These are phyloP conservation scores for Epichloe sylvatica DNA, from an alignment of 2,329 filamentous ascomycete species.

Conservation along the genomic window DNA sequence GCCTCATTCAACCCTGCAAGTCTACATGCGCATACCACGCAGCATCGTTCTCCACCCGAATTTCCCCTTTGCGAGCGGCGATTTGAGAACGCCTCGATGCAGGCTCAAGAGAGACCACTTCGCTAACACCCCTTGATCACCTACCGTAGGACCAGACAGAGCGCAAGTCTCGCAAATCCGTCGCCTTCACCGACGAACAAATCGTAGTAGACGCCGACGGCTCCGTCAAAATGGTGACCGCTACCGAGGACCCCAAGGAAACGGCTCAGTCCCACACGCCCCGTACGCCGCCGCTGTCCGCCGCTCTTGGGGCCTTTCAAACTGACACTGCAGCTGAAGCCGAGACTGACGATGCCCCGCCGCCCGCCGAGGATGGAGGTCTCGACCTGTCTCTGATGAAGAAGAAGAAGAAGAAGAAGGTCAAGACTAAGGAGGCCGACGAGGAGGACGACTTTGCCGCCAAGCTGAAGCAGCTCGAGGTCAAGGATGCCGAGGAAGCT, in stretches of 20 bases:
- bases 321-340: slow-evolving; percentile 33
- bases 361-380: slow-evolving; percentile 36
- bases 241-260: slow-evolving; percentile 60
- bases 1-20: neutral
- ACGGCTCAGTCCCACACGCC: slow-evolving; percentile 68
- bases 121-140: neutral
- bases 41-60: neutral
- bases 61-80: neutral
- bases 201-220: slow-evolving; percentile 84
- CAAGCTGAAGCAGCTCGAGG: slow-evolving; percentile 48
- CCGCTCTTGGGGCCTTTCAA: slow-evolving; percentile 37
- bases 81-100: neutral
- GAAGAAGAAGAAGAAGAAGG: slow-evolving; percentile 83
- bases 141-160: slow-evolving; percentile 23
- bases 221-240: slow-evolving; percentile 62
- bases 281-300: slow-evolving; percentile 47
- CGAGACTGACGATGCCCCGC: slow-evolving; percentile 30
- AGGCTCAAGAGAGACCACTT: neutral
- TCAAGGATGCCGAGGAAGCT: slow-evolving; percentile 50
- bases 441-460: slow-evolving; percentile 51
- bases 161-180: slow-evolving; percentile 76
- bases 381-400: slow-evolving; percentile 55
- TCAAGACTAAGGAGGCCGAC: slow-evolving; percentile 41
- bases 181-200: slow-evolving; percentile 81
- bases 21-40: no score